Conservation (phyloP, 2,329 filamentous ascomycete species). For the Curvularia sp. region DNA sequence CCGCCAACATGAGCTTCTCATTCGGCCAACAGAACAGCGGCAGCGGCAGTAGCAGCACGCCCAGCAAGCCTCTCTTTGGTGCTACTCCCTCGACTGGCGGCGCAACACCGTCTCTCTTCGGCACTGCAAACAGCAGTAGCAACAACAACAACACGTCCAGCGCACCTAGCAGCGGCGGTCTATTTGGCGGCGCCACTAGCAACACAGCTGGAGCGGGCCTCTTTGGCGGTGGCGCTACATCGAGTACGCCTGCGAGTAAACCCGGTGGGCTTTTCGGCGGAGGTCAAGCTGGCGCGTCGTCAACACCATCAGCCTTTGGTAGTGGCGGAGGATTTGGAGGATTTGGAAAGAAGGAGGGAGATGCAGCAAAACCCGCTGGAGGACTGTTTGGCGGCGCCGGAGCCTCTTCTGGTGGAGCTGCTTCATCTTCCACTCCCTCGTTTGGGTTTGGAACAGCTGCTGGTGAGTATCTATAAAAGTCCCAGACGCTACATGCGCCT, state of each 20-base stretch:
- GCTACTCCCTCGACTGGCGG: slow-evolving; percentile 32
- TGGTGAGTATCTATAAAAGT: slow-evolving; percentile 17
- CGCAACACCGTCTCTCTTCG: slow-evolving; percentile 38
- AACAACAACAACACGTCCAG: slow-evolving; percentile 23
- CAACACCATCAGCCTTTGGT: slow-evolving; percentile 16
- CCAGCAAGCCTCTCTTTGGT: slow-evolving; percentile 45
- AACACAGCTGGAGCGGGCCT: slow-evolving; percentile 27
- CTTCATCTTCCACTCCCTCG: slow-evolving; percentile 28
- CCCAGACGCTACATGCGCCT: background rate
- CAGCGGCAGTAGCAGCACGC: slow-evolving; percentile 31
- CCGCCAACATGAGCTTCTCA: slow-evolving; percentile 29
- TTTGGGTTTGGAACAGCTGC: slow-evolving; percentile 21
- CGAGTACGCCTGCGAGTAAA: slow-evolving; percentile 41
- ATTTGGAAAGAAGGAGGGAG: slow-evolving; percentile 32
- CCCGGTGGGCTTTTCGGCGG: slow-evolving; percentile 40
- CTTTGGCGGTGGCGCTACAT: slow-evolving; percentile 37
- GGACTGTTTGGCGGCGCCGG: slow-evolving; percentile 18
- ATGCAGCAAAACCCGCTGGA: slow-evolving; percentile 37
- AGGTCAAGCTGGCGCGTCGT: slow-evolving; percentile 32
- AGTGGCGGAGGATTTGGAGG: slow-evolving; percentile 26
- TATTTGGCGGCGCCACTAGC: slow-evolving; percentile 26
- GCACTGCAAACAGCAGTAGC: slow-evolving; percentile 28
- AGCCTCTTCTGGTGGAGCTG: slow-evolving; percentile 22
- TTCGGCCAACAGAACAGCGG: slow-evolving; percentile 44
- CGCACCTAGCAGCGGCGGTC: slow-evolving; percentile 27